Evolutionary conservation across 164 flowering plant species (phyloP).

Genomic region (Dillenia suffruticosa): DNA sequence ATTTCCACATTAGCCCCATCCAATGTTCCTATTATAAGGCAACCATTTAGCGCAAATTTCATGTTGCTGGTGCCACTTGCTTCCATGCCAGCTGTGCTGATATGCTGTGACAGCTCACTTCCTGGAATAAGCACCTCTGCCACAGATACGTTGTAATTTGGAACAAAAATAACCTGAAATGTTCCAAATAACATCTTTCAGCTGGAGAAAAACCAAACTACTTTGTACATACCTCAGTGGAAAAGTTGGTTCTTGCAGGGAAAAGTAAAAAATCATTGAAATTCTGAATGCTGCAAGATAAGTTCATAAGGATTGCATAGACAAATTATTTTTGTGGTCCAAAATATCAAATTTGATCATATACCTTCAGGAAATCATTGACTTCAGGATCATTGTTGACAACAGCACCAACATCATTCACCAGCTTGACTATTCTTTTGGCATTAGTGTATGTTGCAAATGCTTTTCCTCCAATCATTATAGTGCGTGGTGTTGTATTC

Average conservation of each 20-base stretch:
- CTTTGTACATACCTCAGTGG: too few relatives aligned
- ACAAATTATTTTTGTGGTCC: too few relatives aligned
- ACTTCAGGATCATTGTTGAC: conserved; percentile 92
- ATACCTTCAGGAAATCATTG: conserved; percentile 77
- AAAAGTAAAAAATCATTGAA: too few relatives aligned
- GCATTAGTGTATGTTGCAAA: conserved; percentile 98
- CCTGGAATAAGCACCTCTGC: conserved; percentile 97
- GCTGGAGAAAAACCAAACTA: too few relatives aligned
- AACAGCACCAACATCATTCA: conserved; percentile 88
- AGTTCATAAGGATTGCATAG: too few relatives aligned
- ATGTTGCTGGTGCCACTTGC: conserved; percentile 99
- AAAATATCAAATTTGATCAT: not conserved
- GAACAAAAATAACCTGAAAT: conserved; percentile 89
- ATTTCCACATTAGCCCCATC: conserved; percentile 99
- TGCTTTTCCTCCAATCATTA: conserved; percentile 98
- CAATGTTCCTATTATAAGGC: conserved; percentile 91
- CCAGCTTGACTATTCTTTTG: conserved; percentile 91
- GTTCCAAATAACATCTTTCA: not conserved
- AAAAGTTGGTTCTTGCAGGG: too few relatives aligned
- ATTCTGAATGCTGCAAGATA: too few relatives aligned
- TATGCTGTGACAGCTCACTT: conserved; percentile 96
- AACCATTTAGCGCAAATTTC: conserved; percentile 97
- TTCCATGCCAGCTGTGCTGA: conserved; percentile 99
- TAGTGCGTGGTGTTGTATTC: conserved; percentile 74
- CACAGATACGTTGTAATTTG: conserved; percentile 95